Percentiles rank a stretch among this genome's conserved stretches.
phyloP scores from a whole-genome alignment of 1,284 basidiomycete species.

The Sutorius eximius region DNA sequence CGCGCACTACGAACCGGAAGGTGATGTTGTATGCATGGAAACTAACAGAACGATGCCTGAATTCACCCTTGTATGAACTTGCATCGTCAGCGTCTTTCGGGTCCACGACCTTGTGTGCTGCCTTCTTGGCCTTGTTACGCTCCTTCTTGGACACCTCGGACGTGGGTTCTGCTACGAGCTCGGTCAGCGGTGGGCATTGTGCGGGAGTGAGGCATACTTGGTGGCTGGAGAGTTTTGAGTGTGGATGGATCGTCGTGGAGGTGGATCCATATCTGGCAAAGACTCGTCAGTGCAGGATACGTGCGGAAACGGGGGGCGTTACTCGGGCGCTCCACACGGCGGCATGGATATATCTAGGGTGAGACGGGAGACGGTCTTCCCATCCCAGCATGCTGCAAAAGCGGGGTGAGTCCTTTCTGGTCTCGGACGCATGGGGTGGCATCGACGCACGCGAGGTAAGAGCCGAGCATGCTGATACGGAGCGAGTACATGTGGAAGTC shows the following conservation, averaged over 20 bases:
- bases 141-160: conserved; percentile 65
- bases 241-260: conserved; percentile 77
- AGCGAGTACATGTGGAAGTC: conserved; percentile 98
- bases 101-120: conserved; percentile 66
- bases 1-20: conserved; percentile 21
- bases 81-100: conserved; percentile 49
- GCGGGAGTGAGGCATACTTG: conserved; percentile 12
- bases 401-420: neutral
- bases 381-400: conserved; percentile 69
- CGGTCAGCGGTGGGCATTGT: conserved; percentile 1
- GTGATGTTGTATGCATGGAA: conserved; percentile 15
- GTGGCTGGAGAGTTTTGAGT: conserved; percentile 40
- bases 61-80: conserved; percentile 39
- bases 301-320: conserved; percentile 22
- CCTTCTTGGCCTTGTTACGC: conserved; percentile 89
- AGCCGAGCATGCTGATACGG: conserved; percentile 84
- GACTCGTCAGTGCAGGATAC: conserved; percentile 15
- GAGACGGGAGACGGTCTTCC: conserved; percentile 78
- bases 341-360: conserved; percentile 77
- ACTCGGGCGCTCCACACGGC: conserved; percentile 70
- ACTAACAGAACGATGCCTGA: conserved; percentile 26
- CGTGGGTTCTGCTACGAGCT: conserved; percentile 54
- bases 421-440: neutral
- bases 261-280: conserved; percentile 66
- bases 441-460: conserved; percentile 71